phyloP scores from a whole-genome alignment of 75 land plant species.

The Pseudotsuga menziesii region DNA sequence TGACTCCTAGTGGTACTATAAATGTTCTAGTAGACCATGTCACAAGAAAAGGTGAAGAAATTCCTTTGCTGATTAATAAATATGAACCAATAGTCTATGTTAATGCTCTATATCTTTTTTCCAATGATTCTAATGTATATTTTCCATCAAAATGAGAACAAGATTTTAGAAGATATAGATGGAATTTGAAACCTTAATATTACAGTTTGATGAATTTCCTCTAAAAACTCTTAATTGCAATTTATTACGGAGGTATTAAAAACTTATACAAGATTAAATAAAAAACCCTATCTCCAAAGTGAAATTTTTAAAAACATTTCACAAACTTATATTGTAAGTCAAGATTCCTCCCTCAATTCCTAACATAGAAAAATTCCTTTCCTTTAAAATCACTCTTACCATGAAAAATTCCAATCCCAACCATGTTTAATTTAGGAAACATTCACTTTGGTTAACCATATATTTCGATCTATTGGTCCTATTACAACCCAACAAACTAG shows the following conservation, averaged over 20 bases:
- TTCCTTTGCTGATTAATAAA: constrained; percentile 76
- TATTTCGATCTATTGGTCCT: no score
- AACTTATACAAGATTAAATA: neutral
- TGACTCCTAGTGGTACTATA: constrained; percentile 72
- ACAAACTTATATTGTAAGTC: neutral
- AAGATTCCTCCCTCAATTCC: neutral
- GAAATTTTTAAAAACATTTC: neutral
- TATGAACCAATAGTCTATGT: constrained; percentile 35
- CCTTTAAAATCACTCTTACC: neutral
- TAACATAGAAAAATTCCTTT: no score
- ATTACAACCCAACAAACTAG: no score
- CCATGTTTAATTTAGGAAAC: constrained; percentile 6
- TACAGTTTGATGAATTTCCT: constrained; percentile 10
- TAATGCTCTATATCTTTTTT: neutral
- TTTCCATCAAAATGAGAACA: neutral
- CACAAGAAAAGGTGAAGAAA: constrained; percentile 49
- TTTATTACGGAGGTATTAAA: neutral
- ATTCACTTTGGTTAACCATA: constrained; percentile 20
- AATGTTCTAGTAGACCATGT: constrained; percentile 68
- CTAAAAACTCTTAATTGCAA: neutral
- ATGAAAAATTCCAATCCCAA: neutral
- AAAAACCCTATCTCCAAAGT: neutral
- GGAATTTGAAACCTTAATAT: neutral
- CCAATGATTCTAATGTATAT: neutral
- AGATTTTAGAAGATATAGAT: neutral